Conservation (phyloP, 305 asterid species). For the Caryopteris hybrid region DNA sequence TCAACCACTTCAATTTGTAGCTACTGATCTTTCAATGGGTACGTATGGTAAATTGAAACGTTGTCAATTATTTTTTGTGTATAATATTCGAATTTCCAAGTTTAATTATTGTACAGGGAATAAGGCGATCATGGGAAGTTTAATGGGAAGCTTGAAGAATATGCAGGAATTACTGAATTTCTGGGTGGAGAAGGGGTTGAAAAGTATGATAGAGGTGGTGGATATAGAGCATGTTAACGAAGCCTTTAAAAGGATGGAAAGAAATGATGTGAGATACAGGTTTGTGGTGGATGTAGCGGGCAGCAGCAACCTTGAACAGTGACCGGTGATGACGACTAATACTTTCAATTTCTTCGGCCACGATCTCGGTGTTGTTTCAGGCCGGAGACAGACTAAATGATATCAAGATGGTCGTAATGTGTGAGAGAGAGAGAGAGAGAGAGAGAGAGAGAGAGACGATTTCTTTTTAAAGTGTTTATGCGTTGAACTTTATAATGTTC, state of each 20-base stretch:
- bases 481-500: too few species aligned
- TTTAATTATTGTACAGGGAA: conserved; percentile 21
- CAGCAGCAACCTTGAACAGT: conserved; percentile 9
- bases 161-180: conserved; percentile 29
- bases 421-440: too few species aligned
- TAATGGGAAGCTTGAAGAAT: conserved; percentile 40
- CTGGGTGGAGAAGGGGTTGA: conserved; percentile 35
- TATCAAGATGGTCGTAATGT: too few species aligned
- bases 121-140: conserved; percentile 34
- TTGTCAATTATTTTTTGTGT: neutral
- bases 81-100: neutral
- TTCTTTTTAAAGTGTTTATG: too few species aligned
- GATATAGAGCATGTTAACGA: conserved; percentile 30
- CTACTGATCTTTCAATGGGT: conserved; percentile 29
- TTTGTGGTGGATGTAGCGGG: conserved; percentile 37
- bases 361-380: too few species aligned
- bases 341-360: too few species aligned
- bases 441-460: too few species aligned
- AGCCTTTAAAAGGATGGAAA: conserved; percentile 37
- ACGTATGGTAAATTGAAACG: too few species aligned
- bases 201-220: conserved; percentile 40
- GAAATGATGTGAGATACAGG: conserved; percentile 44
- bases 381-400: too few species aligned
- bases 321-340: too few species aligned
- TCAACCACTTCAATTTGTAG: conserved; percentile 29